Evolutionary conservation across 108 stramenopile species (phyloP).

Genomic region (Nitzschia sp.): DNA sequence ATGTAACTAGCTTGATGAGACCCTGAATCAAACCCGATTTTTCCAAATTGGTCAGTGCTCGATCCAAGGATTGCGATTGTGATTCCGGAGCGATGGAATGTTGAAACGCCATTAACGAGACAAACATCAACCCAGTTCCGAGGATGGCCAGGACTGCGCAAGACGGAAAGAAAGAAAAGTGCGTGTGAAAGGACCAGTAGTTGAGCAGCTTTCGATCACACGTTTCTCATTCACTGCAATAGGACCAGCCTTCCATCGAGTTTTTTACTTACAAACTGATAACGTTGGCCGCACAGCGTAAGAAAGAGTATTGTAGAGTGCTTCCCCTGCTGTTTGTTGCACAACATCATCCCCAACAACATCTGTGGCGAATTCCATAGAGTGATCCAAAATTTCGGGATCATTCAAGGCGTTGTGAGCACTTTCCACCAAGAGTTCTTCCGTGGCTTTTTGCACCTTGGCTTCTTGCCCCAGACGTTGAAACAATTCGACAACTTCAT

Average conservation of each 20-base stretch:
- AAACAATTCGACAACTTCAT: conserved; percentile 61
- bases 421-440: conserved; percentile 65
- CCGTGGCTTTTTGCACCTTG: conserved; percentile 59
- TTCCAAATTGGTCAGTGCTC: conserved; percentile 19
- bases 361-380: conserved; percentile 90
- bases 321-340: conserved; percentile 83
- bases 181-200: neutral
- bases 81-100: conserved; percentile 13
- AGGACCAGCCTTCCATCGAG: too few relatives aligned
- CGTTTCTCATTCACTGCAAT: too few relatives aligned
- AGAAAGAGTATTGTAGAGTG: conserved; percentile 78
- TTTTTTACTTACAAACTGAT: conserved; percentile 31
- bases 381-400: conserved; percentile 85
- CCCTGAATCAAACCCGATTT: conserved; percentile 6
- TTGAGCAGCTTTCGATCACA: neutral
- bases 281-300: conserved; percentile 76
- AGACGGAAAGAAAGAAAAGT: too few relatives aligned
- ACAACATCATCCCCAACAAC: conserved; percentile 88
- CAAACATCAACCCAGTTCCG: conserved; percentile 31
- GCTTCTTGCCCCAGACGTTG: conserved; percentile 68
- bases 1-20: conserved; percentile 23
- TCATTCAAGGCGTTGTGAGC: conserved; percentile 85
- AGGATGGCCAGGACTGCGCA: conserved; percentile 25
- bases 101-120: conserved; percentile 34
- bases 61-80: conserved; percentile 22